Evolutionary conservation across 1,284 basidiomycete species (phyloP), one percentile per base, ranked within the genome.

Genomic region (Athelia psychrophila): DNA sequence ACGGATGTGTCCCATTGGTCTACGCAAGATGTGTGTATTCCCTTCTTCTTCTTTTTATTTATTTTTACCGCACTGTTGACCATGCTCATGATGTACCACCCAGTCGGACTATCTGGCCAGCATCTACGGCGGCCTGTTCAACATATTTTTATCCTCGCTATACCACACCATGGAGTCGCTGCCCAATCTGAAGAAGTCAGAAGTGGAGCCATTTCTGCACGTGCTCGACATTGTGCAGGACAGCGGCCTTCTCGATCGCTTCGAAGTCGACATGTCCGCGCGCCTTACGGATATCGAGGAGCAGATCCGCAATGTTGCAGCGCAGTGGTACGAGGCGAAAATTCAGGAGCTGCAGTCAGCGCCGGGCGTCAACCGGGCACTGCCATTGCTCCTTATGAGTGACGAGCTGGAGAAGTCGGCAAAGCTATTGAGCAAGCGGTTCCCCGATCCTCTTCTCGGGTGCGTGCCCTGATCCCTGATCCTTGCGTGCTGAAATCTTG

Each of bases 341-440:
- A 83, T 82, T 70, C 68, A 81, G 47, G 83, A 89, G 60, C 72
- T 91, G 55, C 80, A 85, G 60, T 73, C 78, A 4, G 73, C 83
- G 44, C 81, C 84, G 13, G 85, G 88, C 2, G 84, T 89, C 18
- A 93, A 93, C 62, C 77, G 85, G 48, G 88, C 93, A 1, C 72
- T 93, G 35, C 91, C 91, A 1, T 72, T 94, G 25, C 72, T 96
- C 46, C 72, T 89, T 24, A 83, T 97, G 79, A 91, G 91, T 5
- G 86, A 89, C 48, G 95, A 95, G 75, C 75, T 98, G 10, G 93
- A 97, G 72, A 95, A 92, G 64, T 74, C 78, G 27, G 85, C 91
- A 12, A 94, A 96, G 67, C 70, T 79, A 27, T 75, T 95, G 30
- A 89, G 95, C 68, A 93, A 92, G 67, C 79, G 87, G 56, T 98